These are phyloP conservation scores for Hericium coralloides DNA, from an alignment of 768 basidiomycete species.

Conservation along the genomic window DNA sequence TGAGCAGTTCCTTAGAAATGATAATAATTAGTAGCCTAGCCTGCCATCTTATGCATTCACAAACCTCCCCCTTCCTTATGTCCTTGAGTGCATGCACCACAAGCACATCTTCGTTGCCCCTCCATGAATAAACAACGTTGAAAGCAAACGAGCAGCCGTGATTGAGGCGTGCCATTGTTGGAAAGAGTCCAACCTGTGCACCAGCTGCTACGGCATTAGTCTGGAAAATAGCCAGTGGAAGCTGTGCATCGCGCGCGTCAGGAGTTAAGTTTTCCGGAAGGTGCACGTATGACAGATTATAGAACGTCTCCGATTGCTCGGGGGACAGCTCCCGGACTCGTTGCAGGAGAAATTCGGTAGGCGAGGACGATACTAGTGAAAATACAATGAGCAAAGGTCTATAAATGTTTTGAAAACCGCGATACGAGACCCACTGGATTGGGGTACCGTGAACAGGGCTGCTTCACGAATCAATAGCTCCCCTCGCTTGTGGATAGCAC, in stretches of 20 bases:
- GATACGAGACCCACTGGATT: constrained; percentile 29
- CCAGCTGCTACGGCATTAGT: constrained; percentile 58
- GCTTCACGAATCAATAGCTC: constrained; percentile 47
- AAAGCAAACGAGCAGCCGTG: constrained; percentile 63
- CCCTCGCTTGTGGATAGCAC: constrained; percentile 34
- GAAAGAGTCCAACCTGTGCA: constrained; percentile 49
- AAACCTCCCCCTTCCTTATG: constrained; percentile 43
- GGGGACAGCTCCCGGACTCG: constrained; percentile 26
- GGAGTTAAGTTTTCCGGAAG: constrained; percentile 33
- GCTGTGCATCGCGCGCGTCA: constrained; percentile 27
- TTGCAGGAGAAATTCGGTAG: constrained; percentile 32
- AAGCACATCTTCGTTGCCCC: constrained; percentile 36
- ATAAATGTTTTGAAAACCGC: neutral
- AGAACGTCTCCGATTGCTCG: constrained; percentile 32
- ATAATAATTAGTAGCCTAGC: neutral
- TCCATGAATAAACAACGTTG: constrained; percentile 57
- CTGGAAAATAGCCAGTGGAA: constrained; percentile 58
- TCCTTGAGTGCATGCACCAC: constrained; percentile 52
- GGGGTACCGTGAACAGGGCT: constrained; percentile 46
- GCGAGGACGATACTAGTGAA: constrained; percentile 34
- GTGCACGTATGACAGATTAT: constrained; percentile 49
- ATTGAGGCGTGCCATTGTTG: constrained; percentile 57
- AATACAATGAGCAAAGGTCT: neutral
- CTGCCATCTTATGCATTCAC: neutral
- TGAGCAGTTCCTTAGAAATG: constrained; percentile 44